Conservation (phyloP, 176 grass and related monocot genomes). For the Bolboschoenus planiculmis region DNA sequence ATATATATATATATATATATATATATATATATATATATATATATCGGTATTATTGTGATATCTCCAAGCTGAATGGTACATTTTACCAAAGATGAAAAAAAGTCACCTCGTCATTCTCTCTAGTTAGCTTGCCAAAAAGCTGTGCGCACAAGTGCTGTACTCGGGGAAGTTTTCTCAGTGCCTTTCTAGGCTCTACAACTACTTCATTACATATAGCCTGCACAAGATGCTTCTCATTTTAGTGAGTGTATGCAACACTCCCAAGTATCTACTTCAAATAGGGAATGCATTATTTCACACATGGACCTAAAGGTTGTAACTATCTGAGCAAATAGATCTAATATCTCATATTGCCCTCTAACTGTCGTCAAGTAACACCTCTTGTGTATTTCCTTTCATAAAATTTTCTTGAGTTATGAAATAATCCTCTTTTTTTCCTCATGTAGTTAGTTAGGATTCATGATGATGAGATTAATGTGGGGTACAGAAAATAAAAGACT, state of each 20-base stretch:
- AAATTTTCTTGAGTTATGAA: neutral
- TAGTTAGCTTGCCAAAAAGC: constrained; percentile 63
- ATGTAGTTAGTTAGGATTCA: neutral
- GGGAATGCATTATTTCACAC: neutral
- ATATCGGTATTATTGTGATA: neutral
- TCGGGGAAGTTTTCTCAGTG: constrained; percentile 88
- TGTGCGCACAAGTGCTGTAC: constrained; percentile 84
- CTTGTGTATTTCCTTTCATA: neutral
- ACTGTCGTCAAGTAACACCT: neutral
- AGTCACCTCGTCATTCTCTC: constrained; percentile 65
- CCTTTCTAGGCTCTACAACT: constrained; percentile 70
- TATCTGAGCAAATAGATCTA: neutral
- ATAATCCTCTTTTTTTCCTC: neutral
- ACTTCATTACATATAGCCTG: constrained; percentile 90
- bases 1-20: constrained; percentile 2
- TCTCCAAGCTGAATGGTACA: neutral
- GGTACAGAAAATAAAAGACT: neutral
- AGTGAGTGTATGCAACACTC: too few species aligned
- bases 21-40: neutral
- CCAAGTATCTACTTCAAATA: neutral
- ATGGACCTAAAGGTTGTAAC: neutral
- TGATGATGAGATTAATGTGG: neutral
- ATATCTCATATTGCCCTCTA: neutral
- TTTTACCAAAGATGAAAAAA: neutral
- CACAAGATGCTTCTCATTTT: constrained; percentile 16